Base-by-base conservation (phyloP, 805 yeast species). In the Kazachstania taianensis region DNA sequence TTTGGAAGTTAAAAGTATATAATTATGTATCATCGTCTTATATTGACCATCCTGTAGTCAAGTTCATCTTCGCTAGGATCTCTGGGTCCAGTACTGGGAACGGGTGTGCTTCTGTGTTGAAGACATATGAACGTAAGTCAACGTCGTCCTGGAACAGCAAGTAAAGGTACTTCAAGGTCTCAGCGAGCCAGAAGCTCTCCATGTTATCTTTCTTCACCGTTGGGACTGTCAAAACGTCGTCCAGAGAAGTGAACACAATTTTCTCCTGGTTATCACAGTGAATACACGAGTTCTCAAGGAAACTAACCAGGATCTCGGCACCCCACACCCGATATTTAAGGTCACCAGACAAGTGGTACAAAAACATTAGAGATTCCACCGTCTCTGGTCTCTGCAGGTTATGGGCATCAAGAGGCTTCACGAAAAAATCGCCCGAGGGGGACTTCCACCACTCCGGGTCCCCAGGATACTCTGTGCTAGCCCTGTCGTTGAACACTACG, bases 131-230 rank as follows among this genome's bases (percentile, higher is more conserved):
- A 32, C 72, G 73, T 46, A 86, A 62, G 20, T 87, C 85, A 43
- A 81, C 60, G 37, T 74, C 67, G 40, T 76, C 81, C 44, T 82
- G 92, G 59, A 85, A 85, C 43, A 85, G 62, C 38, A 84, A 60
- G 50, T 83, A 83, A 28, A 86, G 65, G 59, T 86, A 87, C 59
- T 87, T 87, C 53, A 87, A 69, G 3, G 96, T 87, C 57, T 87
- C 96, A 2, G 95, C 87, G 34, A 83, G 67, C 96, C 96, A 87
- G 66, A 84, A 85, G 15, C 94, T 79, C 59, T 86, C 96, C 74
- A 82, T 73, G 52, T 82, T 83, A 57, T 87, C 92, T 36, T 69
- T 60, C 42, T 55, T 56, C 15, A 53, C 50, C 3, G 87, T 76
- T 23, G 77, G 74, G 6, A 62, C 43, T 2, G 48, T 43, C 2